Evolutionary conservation across 1,284 basidiomycete genomes (phyloP), one percentile per base, ranked within the genome.

Genomic region (Mycena sp.): DNA sequence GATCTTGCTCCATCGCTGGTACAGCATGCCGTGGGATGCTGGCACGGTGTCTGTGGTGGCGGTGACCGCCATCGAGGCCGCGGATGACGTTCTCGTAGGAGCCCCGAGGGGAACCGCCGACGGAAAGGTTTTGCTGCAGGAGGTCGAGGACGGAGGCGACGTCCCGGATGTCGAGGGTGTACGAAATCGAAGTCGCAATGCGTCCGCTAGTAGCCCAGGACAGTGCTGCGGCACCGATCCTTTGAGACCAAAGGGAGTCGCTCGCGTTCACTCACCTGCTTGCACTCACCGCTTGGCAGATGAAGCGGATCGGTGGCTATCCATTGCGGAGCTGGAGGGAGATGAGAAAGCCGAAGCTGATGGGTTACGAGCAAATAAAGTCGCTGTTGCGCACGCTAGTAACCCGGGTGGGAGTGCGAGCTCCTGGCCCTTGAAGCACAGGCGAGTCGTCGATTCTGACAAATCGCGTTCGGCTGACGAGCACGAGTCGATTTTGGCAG

Each of bases 321-420:
- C n/a, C n/a, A n/a, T n/a, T n/a, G n/a, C n/a, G n/a, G n/a, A n/a
- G n/a, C n/a, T n/a, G n/a, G n/a, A n/a, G n/a, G n/a, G n/a, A n/a
- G 43, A 44, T 12, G 38, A 19, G 17, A 25, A 53, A 19, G 32
- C 11, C 11, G 32, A 25, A 4, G 57, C 49, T 45, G 57, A 59
- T 19, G 57, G 57, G 17, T 44, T 59, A 59, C 57, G 46, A 58
- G 44, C 30, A 51, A 44, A 28, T 45, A 59, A 59, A 59, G 57
- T 59, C 49, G 57, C 57, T 5, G n/a, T 21, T 59, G 57, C 57
- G 48, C 41, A 43, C 23, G 48, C 40, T 59, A 59, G 57, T 59
- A 59, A 45, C 49, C 57, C 57, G 41, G 49, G 57, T n/a, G 57
- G 49, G 57, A 37, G 57, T 45, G 41, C 9, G n/a, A 17, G 14